These are phyloP conservation scores for Rubroshorea leprosula DNA, from an alignment of 345 rosid genomes.

Conservation along the genomic window DNA sequence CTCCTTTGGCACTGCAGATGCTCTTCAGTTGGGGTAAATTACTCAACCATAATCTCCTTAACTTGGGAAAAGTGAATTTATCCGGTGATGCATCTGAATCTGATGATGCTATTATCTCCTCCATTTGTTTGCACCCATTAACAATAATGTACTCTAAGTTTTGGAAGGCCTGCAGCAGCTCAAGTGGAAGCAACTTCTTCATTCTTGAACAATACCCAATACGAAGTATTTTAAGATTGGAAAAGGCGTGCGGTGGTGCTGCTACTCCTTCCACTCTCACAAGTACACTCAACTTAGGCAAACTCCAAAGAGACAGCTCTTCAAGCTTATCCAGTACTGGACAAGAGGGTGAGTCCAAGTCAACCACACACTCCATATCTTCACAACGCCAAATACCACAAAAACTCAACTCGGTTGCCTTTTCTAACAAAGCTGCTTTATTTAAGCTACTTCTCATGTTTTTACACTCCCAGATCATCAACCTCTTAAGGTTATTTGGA, in stretches of 20 bases:
- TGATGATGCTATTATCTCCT: conserved; percentile 10
- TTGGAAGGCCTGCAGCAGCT: background rate
- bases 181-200: conserved; percentile 1
- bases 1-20: too few relatives aligned
- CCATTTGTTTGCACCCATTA: background rate
- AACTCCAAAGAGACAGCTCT: background rate
- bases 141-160: background rate
- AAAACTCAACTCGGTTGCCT: conserved; percentile 1
- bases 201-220: background rate
- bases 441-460: conserved; percentile 1
- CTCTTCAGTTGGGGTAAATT: too few relatives aligned
- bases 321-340: background rate
- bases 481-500: background rate
- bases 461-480: background rate
- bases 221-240: background rate
- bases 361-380: conserved; percentile 1
- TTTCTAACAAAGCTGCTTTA: background rate
- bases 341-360: background rate
- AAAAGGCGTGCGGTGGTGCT: background rate
- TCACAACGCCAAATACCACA: background rate
- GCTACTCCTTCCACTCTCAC: conserved; percentile 1
- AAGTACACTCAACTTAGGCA: background rate
- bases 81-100: too few relatives aligned
- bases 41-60: too few relatives aligned
- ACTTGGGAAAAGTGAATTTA: too few relatives aligned